Conservation (phyloP, 352 stramenopile species). For the Phytophthora capsici region DNA sequence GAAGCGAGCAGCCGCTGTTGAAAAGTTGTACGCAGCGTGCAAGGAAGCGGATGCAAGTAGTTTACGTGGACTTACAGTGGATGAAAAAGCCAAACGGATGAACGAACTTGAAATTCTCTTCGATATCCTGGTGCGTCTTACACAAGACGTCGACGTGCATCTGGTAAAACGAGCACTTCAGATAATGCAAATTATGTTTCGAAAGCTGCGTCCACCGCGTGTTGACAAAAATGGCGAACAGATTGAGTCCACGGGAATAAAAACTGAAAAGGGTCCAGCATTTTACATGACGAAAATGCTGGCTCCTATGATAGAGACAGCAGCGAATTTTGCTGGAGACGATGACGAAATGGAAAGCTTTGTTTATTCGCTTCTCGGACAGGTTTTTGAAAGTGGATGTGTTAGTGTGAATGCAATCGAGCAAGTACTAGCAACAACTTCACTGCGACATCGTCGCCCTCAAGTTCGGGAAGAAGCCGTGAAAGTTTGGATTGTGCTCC, state of each 20-base stretch:
- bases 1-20: conserved; percentile 58
- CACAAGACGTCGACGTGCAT: conserved; percentile 73
- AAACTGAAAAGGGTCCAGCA: conserved; percentile 12
- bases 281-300: conserved; percentile 56
- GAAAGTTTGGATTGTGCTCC: conserved; percentile 60
- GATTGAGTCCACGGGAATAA: too few species aligned
- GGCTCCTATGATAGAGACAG: conserved; percentile 56
- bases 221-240: conserved; percentile 7
- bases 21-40: conserved; percentile 53
- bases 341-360: conserved; percentile 56
- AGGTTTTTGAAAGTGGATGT: conserved; percentile 44
- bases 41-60: conserved; percentile 39
- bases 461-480: conserved; percentile 71
- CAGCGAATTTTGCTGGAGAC: conserved; percentile 58
- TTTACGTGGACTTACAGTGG: conserved; percentile 25
- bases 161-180: conserved; percentile 73
- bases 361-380: conserved; percentile 37
- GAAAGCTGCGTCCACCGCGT: conserved; percentile 40
- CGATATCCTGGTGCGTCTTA: conserved; percentile 51
- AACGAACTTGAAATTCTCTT: conserved; percentile 46
- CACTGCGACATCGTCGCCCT: conserved; percentile 53
- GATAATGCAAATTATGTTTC: conserved; percentile 59
- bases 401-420: conserved; percentile 27
- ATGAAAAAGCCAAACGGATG: conserved; percentile 14
- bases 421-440: conserved; percentile 36